phyloP scores from a whole-genome alignment of 2,329 filamentous ascomycete species.

The Blastomyces silverae region DNA sequence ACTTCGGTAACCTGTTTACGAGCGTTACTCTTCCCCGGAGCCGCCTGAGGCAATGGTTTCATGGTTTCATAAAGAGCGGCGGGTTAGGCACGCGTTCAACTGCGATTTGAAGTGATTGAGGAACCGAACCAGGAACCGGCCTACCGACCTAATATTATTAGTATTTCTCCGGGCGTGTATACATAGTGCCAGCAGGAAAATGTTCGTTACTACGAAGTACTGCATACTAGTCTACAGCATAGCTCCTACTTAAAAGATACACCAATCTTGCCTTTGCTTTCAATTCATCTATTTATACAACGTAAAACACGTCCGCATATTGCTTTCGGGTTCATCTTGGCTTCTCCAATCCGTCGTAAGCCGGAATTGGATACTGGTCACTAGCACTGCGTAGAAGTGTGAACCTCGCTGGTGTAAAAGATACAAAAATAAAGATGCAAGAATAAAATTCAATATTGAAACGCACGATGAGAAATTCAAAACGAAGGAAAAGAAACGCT shows the following conservation, averaged over 20 bases:
- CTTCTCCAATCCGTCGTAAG: slow-evolving; percentile 9
- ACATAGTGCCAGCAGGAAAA: not conserved
- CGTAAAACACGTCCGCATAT: slow-evolving; percentile 5
- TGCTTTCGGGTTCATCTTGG: slow-evolving; percentile 8
- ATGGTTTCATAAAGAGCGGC: not conserved
- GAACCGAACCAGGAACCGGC: not conserved
- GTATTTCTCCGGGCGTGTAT: not conserved
- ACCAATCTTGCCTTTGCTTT: not conserved
- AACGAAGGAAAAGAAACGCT: not conserved
- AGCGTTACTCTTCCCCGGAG: slow-evolving; percentile 5
- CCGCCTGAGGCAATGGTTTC: not conserved
- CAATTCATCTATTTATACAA: slow-evolving; percentile 7
- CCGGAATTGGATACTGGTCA: slow-evolving; percentile 13
- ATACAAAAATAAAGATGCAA: slow-evolving; percentile 6
- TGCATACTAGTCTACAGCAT: not conserved
- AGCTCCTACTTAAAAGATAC: not conserved
- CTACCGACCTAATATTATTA: not conserved
- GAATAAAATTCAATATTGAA: not conserved
- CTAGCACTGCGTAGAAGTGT: slow-evolving; percentile 11
- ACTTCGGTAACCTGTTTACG: slow-evolving; percentile 9
- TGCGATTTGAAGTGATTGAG: not conserved
- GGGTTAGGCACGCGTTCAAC: slow-evolving; percentile 5
- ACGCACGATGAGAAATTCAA: not conserved
- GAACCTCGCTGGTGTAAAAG: slow-evolving; percentile 12
- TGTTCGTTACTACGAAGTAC: not conserved